Evolutionary conservation across 371 early-diverging fungal species (phyloP), one percentile per base, ranked within the genome.

Genomic region (Capillidium rhysosporum): DNA sequence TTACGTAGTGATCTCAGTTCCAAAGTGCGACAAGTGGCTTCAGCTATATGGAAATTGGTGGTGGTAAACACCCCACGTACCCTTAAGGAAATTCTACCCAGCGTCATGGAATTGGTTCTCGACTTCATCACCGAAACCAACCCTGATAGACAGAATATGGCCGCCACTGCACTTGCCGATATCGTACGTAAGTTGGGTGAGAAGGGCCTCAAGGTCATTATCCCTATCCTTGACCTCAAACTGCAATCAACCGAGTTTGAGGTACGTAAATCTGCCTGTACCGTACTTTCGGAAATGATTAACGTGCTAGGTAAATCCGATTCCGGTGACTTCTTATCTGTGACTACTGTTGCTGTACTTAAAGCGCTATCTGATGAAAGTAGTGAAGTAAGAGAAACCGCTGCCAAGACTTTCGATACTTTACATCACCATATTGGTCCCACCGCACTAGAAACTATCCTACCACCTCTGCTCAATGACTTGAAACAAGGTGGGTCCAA

Each of bases 61-160:
- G 92, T 95, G 8, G 67, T 71, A 61, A 95, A 97, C 70, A 96
- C 96, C 26, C 97, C 98, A 55, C 86, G 94, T 54, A 91, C 90
- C 7, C 71, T 95, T 61, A 89, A 89, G 73, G 92, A 94, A 62
- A 90, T 93, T 57, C 59, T 97, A 63, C 72, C 86, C 28, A 67
- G 75, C 9, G 76, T 94, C 69, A 88, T 96, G 84, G 66, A 73
- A 10, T 76, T 91, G 64, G 75, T 97, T 26, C 81, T 96, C 41
- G 72, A 70, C 39, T 78, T 71, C 44, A 69, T 97, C 55, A 79
- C 89, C 16, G 75, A 80, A 52, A 69, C 72, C 20, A 71, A 70
- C 31, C 69, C 72, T 62, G 92, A 90, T 40, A 72, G 75, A 26
- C 80, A 84, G 21, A 71, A 79, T 28, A 84, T 86, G 16, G 89